Percentiles rank a stretch among this genome's conserved stretches.
Evolutionary conservation across 225 moss, liverwort and hornwort species (phyloP).

Genomic region (Polytrichum commune): DNA sequence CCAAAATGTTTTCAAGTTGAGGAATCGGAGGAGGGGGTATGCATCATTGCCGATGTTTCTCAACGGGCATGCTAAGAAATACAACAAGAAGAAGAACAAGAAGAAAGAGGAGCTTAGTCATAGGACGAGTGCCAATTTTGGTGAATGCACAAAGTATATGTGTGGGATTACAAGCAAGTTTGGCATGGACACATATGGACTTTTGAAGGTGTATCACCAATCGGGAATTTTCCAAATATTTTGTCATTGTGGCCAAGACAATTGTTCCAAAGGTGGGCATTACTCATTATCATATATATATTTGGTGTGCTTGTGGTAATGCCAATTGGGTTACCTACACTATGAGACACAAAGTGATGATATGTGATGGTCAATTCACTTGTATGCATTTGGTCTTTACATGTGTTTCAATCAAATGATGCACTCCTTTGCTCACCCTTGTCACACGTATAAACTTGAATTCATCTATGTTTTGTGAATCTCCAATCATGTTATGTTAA

Average conservation of each 20-base stretch:
- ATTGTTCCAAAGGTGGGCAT: constrained; percentile 7
- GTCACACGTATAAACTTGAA: too few relatives aligned
- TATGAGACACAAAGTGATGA: too few relatives aligned
- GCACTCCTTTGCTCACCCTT: too few relatives aligned
- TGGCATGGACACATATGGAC: not conserved
- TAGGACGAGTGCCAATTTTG: not conserved
- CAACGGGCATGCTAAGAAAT: not conserved
- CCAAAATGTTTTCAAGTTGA: not conserved
- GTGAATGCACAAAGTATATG: not conserved
- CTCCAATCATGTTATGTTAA: too few relatives aligned
- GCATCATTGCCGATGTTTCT: not conserved
- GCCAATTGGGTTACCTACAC: too few relatives aligned
- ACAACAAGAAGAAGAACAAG: not conserved
- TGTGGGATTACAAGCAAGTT: constrained; percentile 9
- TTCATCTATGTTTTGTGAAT: too few relatives aligned
- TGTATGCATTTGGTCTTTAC: too few relatives aligned
- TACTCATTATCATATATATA: too few relatives aligned
- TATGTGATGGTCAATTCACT: too few relatives aligned
- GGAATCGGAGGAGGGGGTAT: too few relatives aligned
- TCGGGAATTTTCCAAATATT: constrained; percentile 4
- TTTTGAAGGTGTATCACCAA: constrained; percentile 1
- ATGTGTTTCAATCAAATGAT: too few relatives aligned
- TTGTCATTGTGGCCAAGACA: not conserved
- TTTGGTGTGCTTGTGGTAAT: too few relatives aligned
- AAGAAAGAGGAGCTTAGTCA: not conserved